phyloP scores from a whole-genome alignment of 345 rosid species.

The Salix caprea region DNA sequence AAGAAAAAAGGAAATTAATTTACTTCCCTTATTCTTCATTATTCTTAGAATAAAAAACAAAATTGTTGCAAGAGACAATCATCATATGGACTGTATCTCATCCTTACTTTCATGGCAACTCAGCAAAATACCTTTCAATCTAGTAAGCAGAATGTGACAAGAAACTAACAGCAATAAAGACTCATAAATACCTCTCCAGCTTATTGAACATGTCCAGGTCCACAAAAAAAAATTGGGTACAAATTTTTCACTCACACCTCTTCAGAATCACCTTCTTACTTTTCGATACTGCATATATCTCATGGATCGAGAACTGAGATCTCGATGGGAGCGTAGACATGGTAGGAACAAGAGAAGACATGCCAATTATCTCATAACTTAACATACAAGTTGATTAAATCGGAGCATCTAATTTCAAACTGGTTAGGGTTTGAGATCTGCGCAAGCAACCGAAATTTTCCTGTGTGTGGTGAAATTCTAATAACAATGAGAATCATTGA shows the following conservation, averaged over 20 bases:
- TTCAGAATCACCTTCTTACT: not conserved
- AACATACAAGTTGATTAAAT: not conserved
- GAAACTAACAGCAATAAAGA: conserved; percentile 49
- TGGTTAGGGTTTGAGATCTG: no score
- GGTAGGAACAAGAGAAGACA: not conserved
- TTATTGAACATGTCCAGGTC: conserved; percentile 7
- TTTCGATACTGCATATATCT: not conserved
- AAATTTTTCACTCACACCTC: not conserved
- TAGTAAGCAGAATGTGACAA: conserved; percentile 43
- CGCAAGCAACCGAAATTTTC: conserved; percentile 3
- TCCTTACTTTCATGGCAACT: not conserved
- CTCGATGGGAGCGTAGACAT: not conserved
- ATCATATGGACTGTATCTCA: no score
- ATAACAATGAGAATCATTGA: not conserved
- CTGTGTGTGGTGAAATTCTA: not conserved
- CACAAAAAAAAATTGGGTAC: not conserved
- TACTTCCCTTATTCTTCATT: not conserved
- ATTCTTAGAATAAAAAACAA: no score
- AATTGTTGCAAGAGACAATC: no score
- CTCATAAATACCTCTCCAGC: conserved; percentile 34
- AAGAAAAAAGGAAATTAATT: no score
- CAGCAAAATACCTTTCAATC: not conserved
- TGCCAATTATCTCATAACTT: not conserved
- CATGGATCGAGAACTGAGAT: not conserved
- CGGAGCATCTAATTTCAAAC: no score